phyloP scores from a whole-genome alignment of 2,329 filamentous ascomycete genomes.

The Nannizzia gypsea region DNA sequence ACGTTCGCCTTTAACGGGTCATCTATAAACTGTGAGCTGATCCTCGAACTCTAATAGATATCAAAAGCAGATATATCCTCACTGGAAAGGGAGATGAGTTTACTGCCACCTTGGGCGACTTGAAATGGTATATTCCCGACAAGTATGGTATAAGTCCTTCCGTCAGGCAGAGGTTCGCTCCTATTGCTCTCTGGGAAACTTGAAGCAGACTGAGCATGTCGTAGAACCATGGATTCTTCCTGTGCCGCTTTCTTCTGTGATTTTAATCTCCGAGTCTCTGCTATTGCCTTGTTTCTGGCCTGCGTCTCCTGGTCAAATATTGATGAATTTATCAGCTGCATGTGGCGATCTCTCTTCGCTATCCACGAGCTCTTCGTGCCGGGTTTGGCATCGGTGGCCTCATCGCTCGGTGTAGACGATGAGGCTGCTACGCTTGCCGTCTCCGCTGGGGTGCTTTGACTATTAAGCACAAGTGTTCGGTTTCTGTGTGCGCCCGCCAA shows the following conservation, averaged over 20 bases:
- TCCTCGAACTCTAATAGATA: conserved; percentile 14
- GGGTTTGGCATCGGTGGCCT: conserved; percentile 21
- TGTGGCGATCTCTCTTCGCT: conserved; percentile 60
- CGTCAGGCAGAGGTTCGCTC: conserved; percentile 18
- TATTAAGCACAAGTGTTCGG: conserved; percentile 56
- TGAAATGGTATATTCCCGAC: conserved; percentile 63
- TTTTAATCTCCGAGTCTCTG: conserved; percentile 46
- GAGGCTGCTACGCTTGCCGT: conserved; percentile 18
- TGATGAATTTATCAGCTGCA: conserved; percentile 70
- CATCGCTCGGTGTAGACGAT: conserved; percentile 19
- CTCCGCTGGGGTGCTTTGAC: conserved; percentile 19
- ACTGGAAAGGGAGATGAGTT: conserved; percentile 65
- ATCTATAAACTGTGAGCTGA: conserved; percentile 40
- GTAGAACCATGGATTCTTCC: conserved; percentile 31
- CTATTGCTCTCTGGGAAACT: conserved; percentile 11
- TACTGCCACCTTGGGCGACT: conserved; percentile 67
- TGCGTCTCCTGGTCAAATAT: conserved; percentile 65
- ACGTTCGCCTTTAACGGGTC: conserved; percentile 49
- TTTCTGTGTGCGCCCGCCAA: conserved; percentile 38
- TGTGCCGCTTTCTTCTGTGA: conserved; percentile 48
- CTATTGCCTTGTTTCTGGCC: conserved; percentile 57
- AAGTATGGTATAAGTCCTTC: conserved; percentile 48
- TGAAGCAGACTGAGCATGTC: conserved; percentile 27
- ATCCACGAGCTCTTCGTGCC: conserved; percentile 47
- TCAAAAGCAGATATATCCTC: conserved; percentile 25